Evolutionary conservation across 805 yeast species (phyloP), one percentile per base, ranked within the genome.

Genomic region (Candida anglica): DNA sequence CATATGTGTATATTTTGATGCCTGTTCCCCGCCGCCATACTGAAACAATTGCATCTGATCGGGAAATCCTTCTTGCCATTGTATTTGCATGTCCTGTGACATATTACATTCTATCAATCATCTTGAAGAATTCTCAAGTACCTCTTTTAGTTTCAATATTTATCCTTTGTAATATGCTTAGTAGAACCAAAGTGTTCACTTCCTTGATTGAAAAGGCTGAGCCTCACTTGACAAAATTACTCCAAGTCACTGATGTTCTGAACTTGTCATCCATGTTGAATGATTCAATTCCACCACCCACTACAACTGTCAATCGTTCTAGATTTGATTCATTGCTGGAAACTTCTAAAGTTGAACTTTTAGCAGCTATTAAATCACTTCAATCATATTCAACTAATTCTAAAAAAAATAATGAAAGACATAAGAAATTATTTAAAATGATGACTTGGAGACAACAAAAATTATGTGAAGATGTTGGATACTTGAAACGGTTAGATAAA

Each of bases 381-480:
- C 58, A 68, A 23, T 48, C 57, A 6, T 79, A 79, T 42, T 44
- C 61, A 2, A 24, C 38, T 2, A 59, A 66, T 27, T 58, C 71
- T 4, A 56, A 60, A 25, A 52, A 52, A 3, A 57, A 71, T 66
- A 77, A 73, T 40, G 72, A 71, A 30, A 52, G 69, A 30, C 61
- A 74, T 32, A 53, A 69, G 19, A 52, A 57, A 15, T 48, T 70
- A 24, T 69, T 64, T 52, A 69, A 67, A 40, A 44, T 65, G 43
- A 61, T 81, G 72, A 50, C 72, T 4, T 66, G 73, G 65, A 58
- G 73, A 34, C 86, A 80, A 42, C 85, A 79, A 47, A 57, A 66
- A 10, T 51, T 76, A 20, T 77, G 78, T 16, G 64, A 61, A 8
- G 57, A 68, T 16, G 64, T 73, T 1, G 80, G 81, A 0, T 79